Percentiles rank a stretch among this genome's conserved stretches.
Conservation (phyloP, 169 alveolate genomes). For the Perkinsus olseni region DNA sequence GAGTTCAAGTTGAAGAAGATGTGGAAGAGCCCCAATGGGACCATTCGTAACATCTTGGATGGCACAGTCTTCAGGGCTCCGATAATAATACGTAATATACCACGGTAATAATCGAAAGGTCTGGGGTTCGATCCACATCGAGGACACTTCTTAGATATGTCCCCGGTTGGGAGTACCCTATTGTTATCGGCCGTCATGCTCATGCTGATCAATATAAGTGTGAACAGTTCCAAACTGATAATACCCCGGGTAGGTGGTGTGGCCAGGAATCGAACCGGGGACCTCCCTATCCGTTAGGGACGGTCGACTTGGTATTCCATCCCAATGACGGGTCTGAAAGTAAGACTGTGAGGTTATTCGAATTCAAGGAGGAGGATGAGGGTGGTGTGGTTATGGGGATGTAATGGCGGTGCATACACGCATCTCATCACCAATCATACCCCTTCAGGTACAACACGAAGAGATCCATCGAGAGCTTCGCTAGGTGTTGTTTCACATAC, state of each 20-base stretch:
- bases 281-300: conserved; percentile 60
- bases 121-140: conserved; percentile 11
- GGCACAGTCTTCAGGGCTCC: conserved; percentile 91
- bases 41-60: conserved; percentile 79
- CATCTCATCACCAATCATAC: not conserved
- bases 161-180: conserved; percentile 86
- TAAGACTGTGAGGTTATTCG: conserved; percentile 12
- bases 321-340: conserved; percentile 51
- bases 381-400: conserved; percentile 86
- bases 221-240: conserved; percentile 41
- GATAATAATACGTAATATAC: conserved; percentile 73
- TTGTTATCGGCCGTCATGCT: conserved; percentile 83
- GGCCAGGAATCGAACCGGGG: no score
- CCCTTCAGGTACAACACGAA: conserved; percentile 77
- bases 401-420: conserved; percentile 37
- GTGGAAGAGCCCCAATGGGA: conserved; percentile 89
- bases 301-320: conserved; percentile 58
- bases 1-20: conserved; percentile 78
- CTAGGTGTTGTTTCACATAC: conserved; percentile 72
- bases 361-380: conserved; percentile 33
- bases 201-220: conserved; percentile 86
- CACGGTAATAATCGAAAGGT: conserved; percentile 23
- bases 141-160: conserved; percentile 73
- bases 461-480: conserved; percentile 71
- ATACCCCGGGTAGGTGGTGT: not conserved